A percentile compares a stretch with the other conserved stretches of the same genome.
phyloP scores from a whole-genome alignment of 106 monocot genomes.

The Dendrobium huoshanense region DNA sequence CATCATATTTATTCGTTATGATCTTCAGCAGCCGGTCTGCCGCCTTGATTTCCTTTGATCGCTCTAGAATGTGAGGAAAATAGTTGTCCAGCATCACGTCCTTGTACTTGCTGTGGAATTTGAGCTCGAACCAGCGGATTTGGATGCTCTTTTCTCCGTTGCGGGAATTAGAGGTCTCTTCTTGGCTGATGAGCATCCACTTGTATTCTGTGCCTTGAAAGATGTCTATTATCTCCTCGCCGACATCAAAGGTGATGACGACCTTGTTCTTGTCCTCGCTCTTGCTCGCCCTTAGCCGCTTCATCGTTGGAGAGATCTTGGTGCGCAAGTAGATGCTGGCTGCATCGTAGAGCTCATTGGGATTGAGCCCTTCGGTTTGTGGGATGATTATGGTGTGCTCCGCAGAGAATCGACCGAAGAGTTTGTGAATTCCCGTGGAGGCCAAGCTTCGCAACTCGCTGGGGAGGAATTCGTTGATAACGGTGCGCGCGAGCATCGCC shows the following conservation, averaged over 20 bases:
- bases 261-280: constrained; percentile 2
- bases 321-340: constrained; percentile 18
- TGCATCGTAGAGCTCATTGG: constrained; percentile 24
- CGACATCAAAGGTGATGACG: not conserved
- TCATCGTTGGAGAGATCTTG: constrained; percentile 5
- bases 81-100: constrained; percentile 7
- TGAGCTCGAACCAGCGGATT: constrained; percentile 13
- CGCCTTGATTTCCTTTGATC: constrained; percentile 5
- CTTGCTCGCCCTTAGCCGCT: constrained; percentile 19
- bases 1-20: constrained; percentile 3
- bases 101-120: constrained; percentile 17
- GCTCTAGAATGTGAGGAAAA: constrained; percentile 13
- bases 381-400: constrained; percentile 19
- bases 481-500: constrained; percentile 15
- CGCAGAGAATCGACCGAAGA: constrained; percentile 1
- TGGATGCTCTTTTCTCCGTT: not conserved
- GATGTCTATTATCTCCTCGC: not conserved
- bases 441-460: constrained; percentile 12
- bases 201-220: constrained; percentile 1
- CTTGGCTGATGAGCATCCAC: not conserved
- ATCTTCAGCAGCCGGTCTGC: constrained; percentile 9
- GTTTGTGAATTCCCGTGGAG: constrained; percentile 2
- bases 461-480: constrained; percentile 26
- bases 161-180: not conserved
- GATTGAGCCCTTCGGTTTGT: constrained; percentile 1